Percentiles rank a stretch among this genome's conserved stretches.
phyloP scores from a whole-genome alignment of 2,329 filamentous ascomycete species.

The Apiospora koreana region DNA sequence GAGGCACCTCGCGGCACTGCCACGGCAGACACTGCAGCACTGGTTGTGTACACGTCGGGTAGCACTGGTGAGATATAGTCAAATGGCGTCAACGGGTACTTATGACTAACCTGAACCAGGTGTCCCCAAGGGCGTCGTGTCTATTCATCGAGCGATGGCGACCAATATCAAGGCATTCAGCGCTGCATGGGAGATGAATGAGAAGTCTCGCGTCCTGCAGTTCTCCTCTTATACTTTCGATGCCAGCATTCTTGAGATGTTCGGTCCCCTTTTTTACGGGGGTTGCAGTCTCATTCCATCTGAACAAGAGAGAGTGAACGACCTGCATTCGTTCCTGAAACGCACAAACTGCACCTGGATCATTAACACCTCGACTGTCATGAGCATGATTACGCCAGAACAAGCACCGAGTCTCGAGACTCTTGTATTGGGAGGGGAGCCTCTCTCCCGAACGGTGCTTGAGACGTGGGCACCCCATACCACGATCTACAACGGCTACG shows the following conservation, averaged over 20 bases:
- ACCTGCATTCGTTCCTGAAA: slow-evolving; percentile 19
- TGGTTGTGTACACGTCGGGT: slow-evolving; percentile 23
- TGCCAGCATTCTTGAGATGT: slow-evolving; percentile 14
- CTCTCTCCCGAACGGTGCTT: not conserved
- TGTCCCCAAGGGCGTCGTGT: not conserved
- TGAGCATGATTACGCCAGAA: not conserved
- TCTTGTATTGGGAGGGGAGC: not conserved
- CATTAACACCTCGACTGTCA: not conserved
- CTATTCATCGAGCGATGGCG: not conserved
- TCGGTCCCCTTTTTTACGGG: slow-evolving; percentile 7
- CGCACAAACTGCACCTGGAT: not conserved
- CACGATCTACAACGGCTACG: not conserved
- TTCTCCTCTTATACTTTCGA: slow-evolving; percentile 15
- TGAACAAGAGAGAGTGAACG: not conserved
- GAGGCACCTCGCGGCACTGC: slow-evolving; percentile 8
- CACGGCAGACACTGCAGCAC: slow-evolving; percentile 17
- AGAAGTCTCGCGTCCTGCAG: slow-evolving; percentile 18
- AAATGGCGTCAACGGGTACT: no score
- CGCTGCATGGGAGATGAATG: not conserved
- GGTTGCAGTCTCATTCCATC: slow-evolving; percentile 15
- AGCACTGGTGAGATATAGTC: slow-evolving; percentile 18
- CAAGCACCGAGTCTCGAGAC: not conserved
- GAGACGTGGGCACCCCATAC: not conserved
- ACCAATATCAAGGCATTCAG: not conserved
- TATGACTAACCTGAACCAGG: not conserved